phyloP scores from a whole-genome alignment of 106 monocot species.

The Chionographis japonica region DNA sequence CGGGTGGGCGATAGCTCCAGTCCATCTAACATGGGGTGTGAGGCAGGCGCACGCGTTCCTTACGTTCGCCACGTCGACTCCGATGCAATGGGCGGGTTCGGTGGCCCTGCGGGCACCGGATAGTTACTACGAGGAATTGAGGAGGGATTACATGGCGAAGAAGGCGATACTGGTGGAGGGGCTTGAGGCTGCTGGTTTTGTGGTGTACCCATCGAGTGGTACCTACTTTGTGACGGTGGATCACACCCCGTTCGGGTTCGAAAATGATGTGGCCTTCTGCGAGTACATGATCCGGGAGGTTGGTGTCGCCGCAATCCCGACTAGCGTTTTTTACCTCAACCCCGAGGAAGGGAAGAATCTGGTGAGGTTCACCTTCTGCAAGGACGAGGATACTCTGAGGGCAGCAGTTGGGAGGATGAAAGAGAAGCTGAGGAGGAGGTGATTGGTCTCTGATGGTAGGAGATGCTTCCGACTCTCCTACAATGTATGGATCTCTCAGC shows the following conservation, averaged over 20 bases:
- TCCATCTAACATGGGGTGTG: conserved; percentile 77
- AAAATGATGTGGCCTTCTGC: conserved; percentile 80
- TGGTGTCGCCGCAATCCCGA: conserved; percentile 90
- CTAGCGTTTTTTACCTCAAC: conserved; percentile 85
- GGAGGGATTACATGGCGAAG: conserved; percentile 70
- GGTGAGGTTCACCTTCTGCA: conserved; percentile 95
- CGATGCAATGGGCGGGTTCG: conserved; percentile 84
- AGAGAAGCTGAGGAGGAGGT: conserved; percentile 52
- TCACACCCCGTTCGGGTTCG: conserved; percentile 92
- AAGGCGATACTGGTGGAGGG: conserved; percentile 83
- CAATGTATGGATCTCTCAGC: too few species aligned
- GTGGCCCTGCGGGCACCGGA: conserved; percentile 67
- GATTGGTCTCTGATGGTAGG: not conserved
- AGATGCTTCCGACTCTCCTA: too few species aligned
- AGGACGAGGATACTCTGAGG: conserved; percentile 76
- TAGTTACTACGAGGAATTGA: conserved; percentile 75
- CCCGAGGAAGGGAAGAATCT: conserved; percentile 92
- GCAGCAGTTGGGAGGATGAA: conserved; percentile 87
- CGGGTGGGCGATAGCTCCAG: conserved; percentile 90
- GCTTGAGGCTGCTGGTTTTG: conserved; percentile 69
- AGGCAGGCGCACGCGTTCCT: conserved; percentile 87
- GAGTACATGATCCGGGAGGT: conserved; percentile 92
- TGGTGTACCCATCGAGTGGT: conserved; percentile 81
- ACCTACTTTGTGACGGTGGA: conserved; percentile 92
- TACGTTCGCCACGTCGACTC: conserved; percentile 91